These are phyloP conservation scores for Simmondsia chinensis DNA, from an alignment of 148 eudicot species.

Conservation along the genomic window DNA sequence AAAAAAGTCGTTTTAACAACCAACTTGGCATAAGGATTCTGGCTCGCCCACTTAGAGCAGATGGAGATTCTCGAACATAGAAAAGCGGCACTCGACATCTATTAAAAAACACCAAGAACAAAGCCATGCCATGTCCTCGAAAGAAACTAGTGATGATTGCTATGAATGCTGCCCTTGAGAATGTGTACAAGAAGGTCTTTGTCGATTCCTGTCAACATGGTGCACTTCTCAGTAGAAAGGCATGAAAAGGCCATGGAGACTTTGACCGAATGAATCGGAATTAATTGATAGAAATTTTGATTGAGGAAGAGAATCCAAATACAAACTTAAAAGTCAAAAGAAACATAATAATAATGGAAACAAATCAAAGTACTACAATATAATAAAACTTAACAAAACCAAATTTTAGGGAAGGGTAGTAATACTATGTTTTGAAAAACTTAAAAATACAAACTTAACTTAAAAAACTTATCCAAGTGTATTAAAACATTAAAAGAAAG, in stretches of 20 bases:
- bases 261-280: conserved; percentile 2
- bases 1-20: no score
- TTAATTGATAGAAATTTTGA: conserved; percentile 1
- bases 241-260: background rate
- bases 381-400: no score
- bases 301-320: conserved; percentile 5
- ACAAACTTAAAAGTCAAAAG: no score
- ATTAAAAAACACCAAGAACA: background rate
- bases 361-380: no score
- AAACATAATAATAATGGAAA: no score
- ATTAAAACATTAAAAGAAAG: no score
- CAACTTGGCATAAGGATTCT: no score
- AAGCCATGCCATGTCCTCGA: background rate
- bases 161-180: background rate
- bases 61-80: background rate
- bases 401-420: no score
- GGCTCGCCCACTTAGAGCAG: no score
- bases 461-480: no score
- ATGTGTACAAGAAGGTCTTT: conserved; percentile 4
- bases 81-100: background rate
- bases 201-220: background rate
- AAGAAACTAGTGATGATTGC: background rate
- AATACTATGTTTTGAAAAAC: no score
- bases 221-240: conserved; percentile 2
- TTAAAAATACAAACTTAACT: no score